Conservation (phyloP, 805 yeast species). For the Candida gorgasii region DNA sequence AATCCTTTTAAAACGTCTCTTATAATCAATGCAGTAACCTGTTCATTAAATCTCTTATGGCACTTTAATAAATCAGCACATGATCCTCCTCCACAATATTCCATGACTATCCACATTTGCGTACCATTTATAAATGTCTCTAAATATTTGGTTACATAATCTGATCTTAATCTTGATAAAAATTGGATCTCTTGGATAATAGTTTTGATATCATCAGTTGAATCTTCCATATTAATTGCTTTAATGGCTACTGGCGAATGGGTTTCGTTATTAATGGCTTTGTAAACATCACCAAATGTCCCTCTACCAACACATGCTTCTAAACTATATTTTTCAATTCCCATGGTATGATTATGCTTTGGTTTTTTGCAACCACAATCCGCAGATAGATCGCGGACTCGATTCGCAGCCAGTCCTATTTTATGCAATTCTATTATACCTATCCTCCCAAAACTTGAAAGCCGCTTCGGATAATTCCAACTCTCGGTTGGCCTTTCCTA, state of each 20-base stretch:
- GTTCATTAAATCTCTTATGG: slow-evolving; percentile 57
- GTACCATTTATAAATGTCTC: slow-evolving; percentile 66
- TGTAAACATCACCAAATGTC: slow-evolving; percentile 84
- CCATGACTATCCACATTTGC: slow-evolving; percentile 89
- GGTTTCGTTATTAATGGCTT: slow-evolving; percentile 46
- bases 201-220: slow-evolving; percentile 71
- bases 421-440: slow-evolving; percentile 16
- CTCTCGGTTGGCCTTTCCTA: slow-evolving; percentile 35
- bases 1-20: slow-evolving; percentile 70
- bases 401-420: too few relatives aligned
- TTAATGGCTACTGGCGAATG: slow-evolving; percentile 75
- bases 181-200: slow-evolving; percentile 78
- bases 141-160: slow-evolving; percentile 60
- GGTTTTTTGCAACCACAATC: slow-evolving; percentile 8
- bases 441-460: slow-evolving; percentile 50
- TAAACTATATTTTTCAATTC: slow-evolving; percentile 22
- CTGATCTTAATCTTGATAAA: slow-evolving; percentile 64
- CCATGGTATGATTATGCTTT: slow-evolving; percentile 16
- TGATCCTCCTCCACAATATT: slow-evolving; percentile 93
- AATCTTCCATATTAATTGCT: slow-evolving; percentile 75
- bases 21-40: slow-evolving; percentile 59
- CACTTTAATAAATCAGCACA: slow-evolving; percentile 71
- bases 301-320: slow-evolving; percentile 75
- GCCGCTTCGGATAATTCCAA: slow-evolving; percentile 49
- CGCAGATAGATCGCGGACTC: not conserved